phyloP scores from a whole-genome alignment of 2,329 filamentous ascomycete species.

The Ophiosphaerella narmari region DNA sequence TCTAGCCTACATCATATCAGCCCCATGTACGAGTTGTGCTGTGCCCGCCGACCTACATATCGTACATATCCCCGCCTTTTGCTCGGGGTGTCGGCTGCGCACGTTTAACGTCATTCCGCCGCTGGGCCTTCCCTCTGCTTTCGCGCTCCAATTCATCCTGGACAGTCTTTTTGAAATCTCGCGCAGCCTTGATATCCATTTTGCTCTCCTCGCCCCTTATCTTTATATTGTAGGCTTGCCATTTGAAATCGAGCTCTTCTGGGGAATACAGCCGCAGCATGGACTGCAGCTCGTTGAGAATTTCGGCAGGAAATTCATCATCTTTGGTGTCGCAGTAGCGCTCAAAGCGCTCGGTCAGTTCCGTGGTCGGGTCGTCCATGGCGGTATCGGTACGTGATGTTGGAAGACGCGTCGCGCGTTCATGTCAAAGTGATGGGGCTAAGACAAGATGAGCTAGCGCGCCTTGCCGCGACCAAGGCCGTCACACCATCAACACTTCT shows the following conservation, averaged over 20 bases:
- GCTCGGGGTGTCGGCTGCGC: constrained; percentile 63
- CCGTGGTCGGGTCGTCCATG: constrained; percentile 57
- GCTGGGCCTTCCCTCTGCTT: constrained; percentile 68
- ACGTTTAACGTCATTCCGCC: constrained; percentile 65
- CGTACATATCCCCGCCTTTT: constrained; percentile 71
- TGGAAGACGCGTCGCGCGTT: constrained; percentile 38
- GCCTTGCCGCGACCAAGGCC: constrained; percentile 14
- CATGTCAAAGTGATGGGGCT: constrained; percentile 25
- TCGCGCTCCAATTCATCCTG: constrained; percentile 83
- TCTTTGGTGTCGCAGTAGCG: constrained; percentile 60
- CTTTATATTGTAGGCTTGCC: constrained; percentile 97
- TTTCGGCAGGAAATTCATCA: constrained; percentile 70
- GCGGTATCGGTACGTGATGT: constrained; percentile 12
- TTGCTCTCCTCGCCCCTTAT: constrained; percentile 81
- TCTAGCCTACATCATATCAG: constrained; percentile 49
- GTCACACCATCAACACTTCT: neutral
- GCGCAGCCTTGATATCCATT: constrained; percentile 70
- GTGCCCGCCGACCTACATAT: constrained; percentile 61
- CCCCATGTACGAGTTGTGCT: neutral
- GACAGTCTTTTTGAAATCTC: constrained; percentile 82
- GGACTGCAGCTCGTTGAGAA: constrained; percentile 79
- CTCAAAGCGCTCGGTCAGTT: constrained; percentile 66
- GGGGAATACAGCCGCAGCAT: constrained; percentile 82
- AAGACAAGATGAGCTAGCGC: constrained; percentile 21
- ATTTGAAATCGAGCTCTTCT: constrained; percentile 96